A percentile compares a stretch with the other conserved stretches of the same genome.
phyloP scores from a whole-genome alignment of 192 early-diverging fungal species.

The Coemansia sp. region DNA sequence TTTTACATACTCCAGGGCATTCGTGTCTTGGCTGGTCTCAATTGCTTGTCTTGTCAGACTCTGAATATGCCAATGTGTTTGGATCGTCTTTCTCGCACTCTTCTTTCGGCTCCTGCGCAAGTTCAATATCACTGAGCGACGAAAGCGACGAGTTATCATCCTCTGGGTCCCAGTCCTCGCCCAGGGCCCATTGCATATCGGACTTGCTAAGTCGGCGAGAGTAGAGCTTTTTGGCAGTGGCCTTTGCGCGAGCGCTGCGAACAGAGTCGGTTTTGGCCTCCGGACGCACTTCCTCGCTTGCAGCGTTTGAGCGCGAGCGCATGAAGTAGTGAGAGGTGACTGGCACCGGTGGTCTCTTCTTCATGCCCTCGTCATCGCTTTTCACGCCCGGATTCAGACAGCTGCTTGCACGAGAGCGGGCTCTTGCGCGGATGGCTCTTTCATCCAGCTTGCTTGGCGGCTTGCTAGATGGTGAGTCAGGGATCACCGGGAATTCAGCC shows the following conservation, averaged over 20 bases:
- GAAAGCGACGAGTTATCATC: conserved; percentile 42
- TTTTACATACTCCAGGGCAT: not conserved
- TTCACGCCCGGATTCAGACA: conserved; percentile 6
- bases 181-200: conserved; percentile 54
- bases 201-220: conserved; percentile 47
- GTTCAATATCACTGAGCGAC: conserved; percentile 38
- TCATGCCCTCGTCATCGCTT: conserved; percentile 6
- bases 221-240: conserved; percentile 35
- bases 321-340: conserved; percentile 40
- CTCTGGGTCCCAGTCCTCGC: conserved; percentile 52
- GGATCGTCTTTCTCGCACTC: not conserved
- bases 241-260: conserved; percentile 42
- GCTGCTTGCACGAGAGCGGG: conserved; percentile 20
- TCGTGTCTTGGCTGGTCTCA: not conserved
- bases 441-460: not conserved
- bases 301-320: conserved; percentile 49
- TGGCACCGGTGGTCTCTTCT: conserved; percentile 8
- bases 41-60: not conserved
- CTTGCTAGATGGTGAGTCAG: conserved; percentile 29
- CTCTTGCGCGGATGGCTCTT: conserved; percentile 3
- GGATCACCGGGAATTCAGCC: conserved; percentile 37
- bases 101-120: conserved; percentile 1
- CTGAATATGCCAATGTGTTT: not conserved
- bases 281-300: conserved; percentile 49
- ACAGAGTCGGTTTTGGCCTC: conserved; percentile 49